Conservation (phyloP, 2,329 filamentous ascomycete species). For the Sporothrix brunneoviolacea region DNA sequence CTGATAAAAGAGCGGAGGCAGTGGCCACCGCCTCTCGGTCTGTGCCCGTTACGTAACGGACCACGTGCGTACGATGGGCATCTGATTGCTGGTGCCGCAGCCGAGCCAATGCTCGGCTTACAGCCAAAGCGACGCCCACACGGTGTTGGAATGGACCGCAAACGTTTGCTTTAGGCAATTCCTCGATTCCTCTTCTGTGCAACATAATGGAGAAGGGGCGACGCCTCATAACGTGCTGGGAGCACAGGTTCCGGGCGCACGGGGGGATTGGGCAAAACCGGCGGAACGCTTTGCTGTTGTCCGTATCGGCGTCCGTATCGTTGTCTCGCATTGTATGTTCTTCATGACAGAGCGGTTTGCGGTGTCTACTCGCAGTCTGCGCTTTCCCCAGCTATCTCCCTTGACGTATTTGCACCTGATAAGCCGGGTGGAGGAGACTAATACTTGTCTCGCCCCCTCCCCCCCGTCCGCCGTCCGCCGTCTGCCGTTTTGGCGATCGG, state of each 20-base stretch:
- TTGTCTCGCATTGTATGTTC: no score
- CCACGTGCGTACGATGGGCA: conserved; percentile 5
- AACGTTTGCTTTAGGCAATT: no score
- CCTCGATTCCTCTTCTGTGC: no score
- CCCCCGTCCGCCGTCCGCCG: neutral
- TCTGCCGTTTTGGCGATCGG: no score
- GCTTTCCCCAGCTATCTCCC: neutral
- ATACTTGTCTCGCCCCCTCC: neutral
- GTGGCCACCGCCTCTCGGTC: neutral
- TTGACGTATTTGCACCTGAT: neutral
- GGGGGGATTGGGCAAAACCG: neutral
- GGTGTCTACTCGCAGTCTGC: no score
- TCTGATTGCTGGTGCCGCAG: conserved; percentile 10
- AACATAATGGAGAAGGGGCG: neutral
- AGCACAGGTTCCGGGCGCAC: no score
- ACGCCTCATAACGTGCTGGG: no score
- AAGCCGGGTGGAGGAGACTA: conserved; percentile 2
- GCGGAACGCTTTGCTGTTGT: neutral
- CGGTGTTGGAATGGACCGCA: no score
- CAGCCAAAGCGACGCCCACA: no score
- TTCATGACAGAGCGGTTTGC: no score
- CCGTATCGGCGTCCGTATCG: neutral
- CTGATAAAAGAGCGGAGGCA: neutral
- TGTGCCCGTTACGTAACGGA: conserved; percentile 6
- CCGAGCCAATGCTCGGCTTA: no score